Evolutionary conservation across 176 grass and related monocot genomes (phyloP), one percentile per base, ranked within the genome.

Genomic region (Thalia dealbata): DNA sequence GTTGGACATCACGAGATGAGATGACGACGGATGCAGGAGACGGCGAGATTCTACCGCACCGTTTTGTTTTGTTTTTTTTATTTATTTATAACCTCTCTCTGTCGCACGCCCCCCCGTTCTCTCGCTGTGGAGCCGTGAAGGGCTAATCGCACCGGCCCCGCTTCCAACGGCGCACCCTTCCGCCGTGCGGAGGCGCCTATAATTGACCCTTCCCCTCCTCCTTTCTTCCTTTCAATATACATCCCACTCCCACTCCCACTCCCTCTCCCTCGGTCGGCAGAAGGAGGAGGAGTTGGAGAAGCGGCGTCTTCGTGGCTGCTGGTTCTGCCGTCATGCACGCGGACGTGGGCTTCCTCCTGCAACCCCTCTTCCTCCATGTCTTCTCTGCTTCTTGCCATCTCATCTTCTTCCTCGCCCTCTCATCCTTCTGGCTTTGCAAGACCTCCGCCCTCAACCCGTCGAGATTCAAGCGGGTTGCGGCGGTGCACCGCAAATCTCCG

Each of bases 331-430:
- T 0, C 14, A 38, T 32, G 63, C 28, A 32, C 38, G 27, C 21
- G 25, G 63, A 61, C 30, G 51, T n/a, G 10, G 50, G 13, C 1
- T 79, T 70, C 35, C 35, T 70, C 15, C 35, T 51, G 48, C 23
- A 70, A 70, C 21, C 75, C 24, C 61, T 79, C 45, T n/a, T 73
- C 74, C 16, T 86, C 26, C 54, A 81, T 61, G 78, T 56, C 2
- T 64, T 90, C 54, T 75, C 82, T 54, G 59, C 87, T 64, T 64
- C 78, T 0, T 61, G 45, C 63, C 78, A 85, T 50, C 63, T 73
- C 19, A 3, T 41, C 7, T 56, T 45, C 5, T 12, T 96, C 1
- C 22, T 88, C 1, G 10, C 72, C 28, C 10, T 81, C 3, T 59
- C 78, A 22, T 56, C 69, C 0, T 54, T 69, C 64, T 85, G 73